Percentiles rank a stretch among this genome's conserved stretches.
Evolutionary conservation across 1,284 basidiomycete species (phyloP).

Genomic region (Ustilago sp.): DNA sequence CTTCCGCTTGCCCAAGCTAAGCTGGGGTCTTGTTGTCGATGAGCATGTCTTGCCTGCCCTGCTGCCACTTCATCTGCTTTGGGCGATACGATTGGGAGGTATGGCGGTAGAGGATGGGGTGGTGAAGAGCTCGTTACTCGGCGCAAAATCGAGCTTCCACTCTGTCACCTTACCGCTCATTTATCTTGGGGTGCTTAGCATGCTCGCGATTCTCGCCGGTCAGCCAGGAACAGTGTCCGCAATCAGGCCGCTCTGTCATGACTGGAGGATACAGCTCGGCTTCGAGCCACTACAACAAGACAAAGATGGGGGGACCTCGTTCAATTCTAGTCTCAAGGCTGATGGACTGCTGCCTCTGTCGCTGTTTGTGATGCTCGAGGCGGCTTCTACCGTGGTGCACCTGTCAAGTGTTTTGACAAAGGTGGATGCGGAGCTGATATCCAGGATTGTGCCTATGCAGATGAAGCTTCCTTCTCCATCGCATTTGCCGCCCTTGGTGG

Average conservation of each 20-base stretch:
- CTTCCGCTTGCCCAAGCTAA: conserved; percentile 48
- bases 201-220: conserved; percentile 24
- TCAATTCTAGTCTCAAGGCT: conserved; percentile 10
- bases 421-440: conserved; percentile 33
- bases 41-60: conserved; percentile 45
- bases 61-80: conserved; percentile 42
- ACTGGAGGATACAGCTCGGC: conserved; percentile 27
- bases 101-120: conserved; percentile 51
- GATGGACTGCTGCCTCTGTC: conserved; percentile 29
- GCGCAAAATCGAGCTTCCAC: conserved; percentile 36
- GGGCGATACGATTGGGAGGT: conserved; percentile 39
- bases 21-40: conserved; percentile 45
- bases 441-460: conserved; percentile 24
- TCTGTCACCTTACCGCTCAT: conserved; percentile 36
- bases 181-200: conserved; percentile 32
- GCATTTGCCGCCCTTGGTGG: conserved; percentile 40
- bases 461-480: conserved; percentile 49
- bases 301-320: not conserved
- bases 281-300: conserved; percentile 5
- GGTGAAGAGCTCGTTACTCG: conserved; percentile 37
- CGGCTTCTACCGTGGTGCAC: conserved; percentile 24
- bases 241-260: conserved; percentile 15
- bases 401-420: conserved; percentile 41
- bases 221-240: conserved; percentile 18
- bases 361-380: conserved; percentile 40